A percentile compares a stretch with the other conserved stretches of the same genome.
Evolutionary conservation across 176 grass and related monocot genomes (phyloP).

Genomic region (Eremochloa ophiuroides): DNA sequence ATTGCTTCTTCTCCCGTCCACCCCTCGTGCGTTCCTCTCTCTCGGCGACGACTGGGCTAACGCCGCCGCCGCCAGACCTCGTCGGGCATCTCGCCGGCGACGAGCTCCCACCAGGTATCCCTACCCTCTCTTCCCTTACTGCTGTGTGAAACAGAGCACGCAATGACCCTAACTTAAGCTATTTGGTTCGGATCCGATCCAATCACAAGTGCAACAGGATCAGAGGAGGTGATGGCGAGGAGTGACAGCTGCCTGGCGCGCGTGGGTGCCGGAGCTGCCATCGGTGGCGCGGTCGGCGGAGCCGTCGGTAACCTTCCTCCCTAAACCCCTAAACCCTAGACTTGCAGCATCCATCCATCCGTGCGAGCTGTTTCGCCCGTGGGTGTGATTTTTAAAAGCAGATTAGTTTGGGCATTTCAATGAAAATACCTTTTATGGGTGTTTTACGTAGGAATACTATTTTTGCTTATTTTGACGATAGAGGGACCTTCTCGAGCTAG

Average conservation of each 20-base stretch:
- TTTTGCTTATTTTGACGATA: too few relatives aligned
- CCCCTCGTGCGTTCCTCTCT: neutral
- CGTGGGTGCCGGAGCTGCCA: constrained; percentile 54
- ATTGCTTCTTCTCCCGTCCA: neutral
- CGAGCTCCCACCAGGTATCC: neutral
- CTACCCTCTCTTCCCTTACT: neutral
- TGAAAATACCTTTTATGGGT: too few relatives aligned
- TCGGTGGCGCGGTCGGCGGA: constrained; percentile 73
- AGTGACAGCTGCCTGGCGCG: constrained; percentile 66
- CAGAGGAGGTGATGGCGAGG: constrained; percentile 45
- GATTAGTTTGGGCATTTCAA: neutral
- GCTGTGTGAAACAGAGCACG: neutral
- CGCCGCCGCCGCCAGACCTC: neutral
- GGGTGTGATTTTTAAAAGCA: neutral
- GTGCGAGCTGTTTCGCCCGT: neutral
- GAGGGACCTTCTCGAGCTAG: neutral
- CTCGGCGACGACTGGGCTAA: neutral
- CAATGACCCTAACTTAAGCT: neutral
- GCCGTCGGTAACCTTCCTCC: constrained; percentile 60
- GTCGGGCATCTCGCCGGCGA: neutral
- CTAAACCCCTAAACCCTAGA: constrained; percentile 56
- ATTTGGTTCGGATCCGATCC: neutral
- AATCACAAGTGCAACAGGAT: neutral
- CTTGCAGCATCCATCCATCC: too few relatives aligned
- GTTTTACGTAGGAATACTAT: too few relatives aligned